Percentiles rank a stretch among this genome's conserved stretches.
Evolutionary conservation across 495 filamentous ascomycete genomes (phyloP).

Genomic region (Xylaria nigripes): DNA sequence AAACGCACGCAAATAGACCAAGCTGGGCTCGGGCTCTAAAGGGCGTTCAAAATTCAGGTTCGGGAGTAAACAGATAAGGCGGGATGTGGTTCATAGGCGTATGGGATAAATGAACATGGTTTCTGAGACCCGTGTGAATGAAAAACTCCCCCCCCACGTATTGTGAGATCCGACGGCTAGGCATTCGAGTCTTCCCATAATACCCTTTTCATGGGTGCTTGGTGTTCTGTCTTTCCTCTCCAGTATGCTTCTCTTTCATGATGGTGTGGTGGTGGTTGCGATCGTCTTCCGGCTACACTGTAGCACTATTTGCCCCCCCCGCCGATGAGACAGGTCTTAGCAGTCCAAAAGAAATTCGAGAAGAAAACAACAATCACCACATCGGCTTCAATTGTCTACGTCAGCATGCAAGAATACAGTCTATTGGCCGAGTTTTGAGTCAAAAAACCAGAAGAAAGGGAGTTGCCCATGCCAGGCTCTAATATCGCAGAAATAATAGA

Average conservation of each 20-base stretch:
- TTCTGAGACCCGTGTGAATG: neutral
- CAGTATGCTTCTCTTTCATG: neutral
- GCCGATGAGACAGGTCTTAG: neutral
- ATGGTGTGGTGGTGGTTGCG: neutral
- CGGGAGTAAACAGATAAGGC: neutral
- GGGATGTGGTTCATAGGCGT: neutral
- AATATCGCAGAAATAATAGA: too few species aligned
- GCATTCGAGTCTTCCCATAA: neutral
- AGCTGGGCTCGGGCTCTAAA: neutral
- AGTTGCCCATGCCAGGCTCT: too few species aligned
- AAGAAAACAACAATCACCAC: neutral
- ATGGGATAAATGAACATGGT: neutral
- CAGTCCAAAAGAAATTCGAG: neutral
- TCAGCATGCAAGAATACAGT: too few species aligned
- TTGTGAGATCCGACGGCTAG: neutral
- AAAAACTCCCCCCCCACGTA: neutral
- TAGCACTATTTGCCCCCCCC: neutral
- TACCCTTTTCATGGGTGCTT: neutral
- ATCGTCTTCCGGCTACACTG: neutral
- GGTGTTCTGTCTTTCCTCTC: neutral
- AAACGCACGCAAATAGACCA: neutral
- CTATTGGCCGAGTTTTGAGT: too few species aligned
- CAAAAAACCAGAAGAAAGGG: too few species aligned
- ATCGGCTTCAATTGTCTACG: too few species aligned
- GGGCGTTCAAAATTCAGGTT: conserved; percentile 9